Percentiles rank a stretch among this genome's conserved stretches.
Evolutionary conservation across 768 basidiomycete genomes (phyloP).

Genomic region (Lanmaoa pseudosensibilis): DNA sequence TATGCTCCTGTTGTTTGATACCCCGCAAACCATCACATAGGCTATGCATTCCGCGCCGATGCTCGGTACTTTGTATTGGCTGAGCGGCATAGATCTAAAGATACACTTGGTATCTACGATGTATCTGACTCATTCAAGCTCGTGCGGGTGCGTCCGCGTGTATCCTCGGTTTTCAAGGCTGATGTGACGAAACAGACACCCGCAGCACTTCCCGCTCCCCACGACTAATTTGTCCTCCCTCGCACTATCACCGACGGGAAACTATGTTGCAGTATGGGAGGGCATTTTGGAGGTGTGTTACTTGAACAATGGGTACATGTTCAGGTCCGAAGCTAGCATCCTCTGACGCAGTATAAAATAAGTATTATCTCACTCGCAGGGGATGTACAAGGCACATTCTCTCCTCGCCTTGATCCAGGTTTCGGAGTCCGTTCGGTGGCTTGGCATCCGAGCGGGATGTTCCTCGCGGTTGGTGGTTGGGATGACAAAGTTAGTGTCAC

Average conservation of each 20-base stretch:
- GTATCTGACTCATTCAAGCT: slow-evolving; percentile 65
- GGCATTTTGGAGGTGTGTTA: slow-evolving; percentile 73
- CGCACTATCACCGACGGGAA: slow-evolving; percentile 74
- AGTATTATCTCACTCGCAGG: slow-evolving; percentile 69
- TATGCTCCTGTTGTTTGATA: background rate
- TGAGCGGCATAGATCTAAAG: slow-evolving; percentile 88
- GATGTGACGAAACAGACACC: slow-evolving; percentile 17
- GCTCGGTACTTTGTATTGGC: slow-evolving; percentile 83
- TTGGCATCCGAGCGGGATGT: slow-evolving; percentile 88
- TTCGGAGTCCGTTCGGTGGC: slow-evolving; percentile 75
- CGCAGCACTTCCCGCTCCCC: slow-evolving; percentile 80
- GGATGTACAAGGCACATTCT: slow-evolving; percentile 61
- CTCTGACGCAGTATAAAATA: slow-evolving; percentile 64
- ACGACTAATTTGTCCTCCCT: slow-evolving; percentile 72
- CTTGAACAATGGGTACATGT: background rate
- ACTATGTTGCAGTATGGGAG: slow-evolving; percentile 80
- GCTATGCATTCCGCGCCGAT: slow-evolving; percentile 77
- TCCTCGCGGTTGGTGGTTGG: slow-evolving; percentile 82
- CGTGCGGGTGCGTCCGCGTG: slow-evolving; percentile 50
- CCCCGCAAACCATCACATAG: slow-evolving; percentile 37
- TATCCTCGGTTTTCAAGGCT: slow-evolving; percentile 11
- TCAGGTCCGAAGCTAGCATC: background rate
- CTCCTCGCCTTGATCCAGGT: slow-evolving; percentile 74
- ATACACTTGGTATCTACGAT: slow-evolving; percentile 85
- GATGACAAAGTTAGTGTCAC: slow-evolving; percentile 70